Evolutionary conservation across 2,329 filamentous ascomycete genomes (phyloP).

Genomic region (Emydomyces testavorans): DNA sequence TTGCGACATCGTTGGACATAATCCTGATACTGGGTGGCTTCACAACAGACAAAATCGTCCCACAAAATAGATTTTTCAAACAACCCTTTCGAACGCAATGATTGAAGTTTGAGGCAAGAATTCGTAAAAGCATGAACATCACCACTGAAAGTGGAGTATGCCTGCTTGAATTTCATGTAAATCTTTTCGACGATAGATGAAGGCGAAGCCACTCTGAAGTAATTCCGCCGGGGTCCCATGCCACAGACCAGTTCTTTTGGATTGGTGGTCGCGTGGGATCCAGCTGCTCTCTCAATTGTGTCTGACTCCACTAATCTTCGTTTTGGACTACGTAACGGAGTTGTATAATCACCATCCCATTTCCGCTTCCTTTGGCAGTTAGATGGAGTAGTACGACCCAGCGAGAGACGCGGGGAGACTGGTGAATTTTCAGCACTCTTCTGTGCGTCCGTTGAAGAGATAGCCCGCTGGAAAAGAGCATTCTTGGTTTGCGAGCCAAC

Average conservation of each 20-base stretch:
- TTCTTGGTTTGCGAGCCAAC: background rate
- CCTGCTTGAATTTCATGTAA: conserved; percentile 29
- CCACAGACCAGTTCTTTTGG: background rate
- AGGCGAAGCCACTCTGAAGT: background rate
- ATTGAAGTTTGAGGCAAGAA: conserved; percentile 30
- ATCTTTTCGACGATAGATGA: conserved; percentile 16
- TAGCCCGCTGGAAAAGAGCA: background rate
- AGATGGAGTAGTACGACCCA: background rate
- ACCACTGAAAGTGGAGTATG: conserved; percentile 33
- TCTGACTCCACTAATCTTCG: background rate
- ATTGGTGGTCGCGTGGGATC: background rate
- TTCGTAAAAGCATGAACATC: conserved; percentile 29
- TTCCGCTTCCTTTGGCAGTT: background rate
- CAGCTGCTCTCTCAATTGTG: background rate
- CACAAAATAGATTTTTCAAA: conserved; percentile 31
- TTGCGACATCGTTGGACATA: conserved; percentile 24
- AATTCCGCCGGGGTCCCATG: background rate
- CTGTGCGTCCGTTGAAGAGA: background rate
- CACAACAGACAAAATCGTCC: conserved; percentile 38
- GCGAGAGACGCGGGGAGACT: background rate
- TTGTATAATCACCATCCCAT: background rate
- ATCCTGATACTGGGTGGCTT: conserved; percentile 29
- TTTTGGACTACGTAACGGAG: background rate
- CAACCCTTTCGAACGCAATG: conserved; percentile 23
- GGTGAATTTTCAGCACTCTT: background rate